Percentiles rank a stretch among this genome's conserved stretches.
These are phyloP conservation scores for Neofusicoccum umdonicola DNA, from an alignment of 2,329 filamentous ascomycete genomes.

Conservation along the genomic window DNA sequence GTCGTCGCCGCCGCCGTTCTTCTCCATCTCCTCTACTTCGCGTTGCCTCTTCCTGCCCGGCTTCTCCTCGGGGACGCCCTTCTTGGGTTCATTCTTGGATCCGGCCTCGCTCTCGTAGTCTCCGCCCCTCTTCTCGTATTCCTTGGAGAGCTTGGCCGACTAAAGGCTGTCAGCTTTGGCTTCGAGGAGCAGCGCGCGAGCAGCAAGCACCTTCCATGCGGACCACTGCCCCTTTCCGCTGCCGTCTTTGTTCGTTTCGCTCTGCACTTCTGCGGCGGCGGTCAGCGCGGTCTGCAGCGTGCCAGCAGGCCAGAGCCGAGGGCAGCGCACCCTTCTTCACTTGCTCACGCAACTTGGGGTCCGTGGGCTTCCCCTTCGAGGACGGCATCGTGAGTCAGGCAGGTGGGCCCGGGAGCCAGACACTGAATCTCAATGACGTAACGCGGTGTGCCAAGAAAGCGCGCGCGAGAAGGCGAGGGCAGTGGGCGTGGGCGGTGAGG, in stretches of 20 bases:
- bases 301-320: neutral
- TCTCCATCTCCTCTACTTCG: constrained; percentile 20
- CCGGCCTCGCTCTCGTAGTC: constrained; percentile 43
- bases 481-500: neutral
- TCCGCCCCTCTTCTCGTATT: constrained; percentile 42
- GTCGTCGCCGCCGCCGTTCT: constrained; percentile 18
- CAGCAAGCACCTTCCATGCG: constrained; percentile 44
- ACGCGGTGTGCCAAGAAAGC: neutral
- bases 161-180: constrained; percentile 19
- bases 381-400: constrained; percentile 35
- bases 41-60: constrained; percentile 27
- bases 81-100: constrained; percentile 45
- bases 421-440: neutral
- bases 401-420: neutral
- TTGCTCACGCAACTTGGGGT: constrained; percentile 45
- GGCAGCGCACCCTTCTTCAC: constrained; percentile 38
- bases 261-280: constrained; percentile 38
- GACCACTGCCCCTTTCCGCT: constrained; percentile 48
- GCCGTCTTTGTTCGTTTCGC: constrained; percentile 46
- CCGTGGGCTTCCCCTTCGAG: constrained; percentile 46
- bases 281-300: neutral
- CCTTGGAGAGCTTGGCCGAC: constrained; percentile 43
- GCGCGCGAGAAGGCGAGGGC: neutral
- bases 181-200: neutral
- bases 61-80: constrained; percentile 40